These are phyloP conservation scores for Lipomyces spencermartinsiae DNA, from an alignment of 805 yeast genomes.

Conservation along the genomic window DNA sequence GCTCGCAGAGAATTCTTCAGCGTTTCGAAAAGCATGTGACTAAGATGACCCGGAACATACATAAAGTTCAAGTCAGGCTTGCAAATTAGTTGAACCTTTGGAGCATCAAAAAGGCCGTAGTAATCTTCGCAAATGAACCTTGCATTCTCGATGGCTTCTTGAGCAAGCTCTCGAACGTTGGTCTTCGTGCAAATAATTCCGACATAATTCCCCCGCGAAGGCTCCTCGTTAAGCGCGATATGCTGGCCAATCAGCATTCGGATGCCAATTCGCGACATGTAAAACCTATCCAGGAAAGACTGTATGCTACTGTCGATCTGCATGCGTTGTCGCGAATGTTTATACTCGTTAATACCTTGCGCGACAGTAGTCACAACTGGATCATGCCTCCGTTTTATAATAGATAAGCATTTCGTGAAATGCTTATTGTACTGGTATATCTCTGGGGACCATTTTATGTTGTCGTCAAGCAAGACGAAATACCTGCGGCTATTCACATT, in stretches of 20 bases:
- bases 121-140: conserved; percentile 89
- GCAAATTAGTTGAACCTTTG: conserved; percentile 78
- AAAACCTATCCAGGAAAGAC: conserved; percentile 80
- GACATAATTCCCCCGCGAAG: conserved; percentile 69
- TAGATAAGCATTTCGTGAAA: conserved; percentile 69
- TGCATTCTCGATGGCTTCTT: conserved; percentile 89
- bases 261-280: conserved; percentile 89
- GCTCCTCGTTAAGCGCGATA: conserved; percentile 77
- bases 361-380: conserved; percentile 86
- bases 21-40: conserved; percentile 89
- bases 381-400: conserved; percentile 83
- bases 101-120: conserved; percentile 86
- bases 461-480: conserved; percentile 58
- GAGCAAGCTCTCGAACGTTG: conserved; percentile 80
- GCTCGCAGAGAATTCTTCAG: conserved; percentile 87
- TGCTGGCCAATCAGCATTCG: conserved; percentile 96
- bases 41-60: conserved; percentile 92
- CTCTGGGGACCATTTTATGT: conserved; percentile 72
- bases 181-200: conserved; percentile 89
- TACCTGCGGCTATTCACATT: conserved; percentile 49
- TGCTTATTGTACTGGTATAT: conserved; percentile 71
- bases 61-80: conserved; percentile 78
- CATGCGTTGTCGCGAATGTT: conserved; percentile 54
- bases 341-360: conserved; percentile 92
- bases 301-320: conserved; percentile 76